Percentiles rank a stretch among this genome's conserved stretches.
phyloP scores from a whole-genome alignment of 2,329 filamentous ascomycete species.

The Epichloe bromicola region DNA sequence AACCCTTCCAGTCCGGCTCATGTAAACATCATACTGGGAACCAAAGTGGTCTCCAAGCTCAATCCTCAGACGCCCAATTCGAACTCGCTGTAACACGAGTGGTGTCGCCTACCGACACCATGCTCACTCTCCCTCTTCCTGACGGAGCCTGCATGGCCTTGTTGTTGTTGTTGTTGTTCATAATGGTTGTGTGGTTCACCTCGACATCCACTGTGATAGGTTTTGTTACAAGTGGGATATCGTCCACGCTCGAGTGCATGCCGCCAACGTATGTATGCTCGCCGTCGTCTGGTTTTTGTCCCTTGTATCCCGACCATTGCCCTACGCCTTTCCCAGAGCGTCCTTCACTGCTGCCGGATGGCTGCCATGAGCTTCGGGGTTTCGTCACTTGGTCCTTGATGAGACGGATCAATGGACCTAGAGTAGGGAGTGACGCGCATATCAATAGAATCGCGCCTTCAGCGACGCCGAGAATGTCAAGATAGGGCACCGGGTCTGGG shows the following conservation, averaged over 20 bases:
- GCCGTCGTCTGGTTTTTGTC: slow-evolving; percentile 9
- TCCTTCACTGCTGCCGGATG: slow-evolving; percentile 1
- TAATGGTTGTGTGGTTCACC: neutral
- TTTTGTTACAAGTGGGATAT: slow-evolving; percentile 12
- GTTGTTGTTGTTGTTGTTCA: neutral
- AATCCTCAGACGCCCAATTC: too few species aligned
- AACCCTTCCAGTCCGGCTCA: neutral
- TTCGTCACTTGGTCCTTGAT: slow-evolving; percentile 9
- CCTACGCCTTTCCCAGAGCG: slow-evolving; percentile 1
- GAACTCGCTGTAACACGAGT: neutral
- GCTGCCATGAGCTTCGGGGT: slow-evolving; percentile 2
- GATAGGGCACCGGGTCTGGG: slow-evolving; percentile 11
- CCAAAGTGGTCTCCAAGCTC: neutral
- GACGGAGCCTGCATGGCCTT: neutral
- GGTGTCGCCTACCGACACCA: neutral
- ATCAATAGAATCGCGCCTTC: slow-evolving; percentile 15
- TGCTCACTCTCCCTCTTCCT: neutral
- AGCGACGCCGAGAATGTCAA: slow-evolving; percentile 14
- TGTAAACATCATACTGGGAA: neutral
- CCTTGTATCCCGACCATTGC: slow-evolving; percentile 6
- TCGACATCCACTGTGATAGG: neutral
- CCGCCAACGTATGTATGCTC: slow-evolving; percentile 9
- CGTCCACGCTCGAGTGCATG: slow-evolving; percentile 13
- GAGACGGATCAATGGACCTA: slow-evolving; percentile 12
- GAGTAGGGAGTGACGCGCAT: slow-evolving; percentile 13